Percentiles rank a stretch among this genome's conserved stretches.
Conservation (phyloP, 2,329 filamentous ascomycete species). For the Aspergillus tamarii region DNA sequence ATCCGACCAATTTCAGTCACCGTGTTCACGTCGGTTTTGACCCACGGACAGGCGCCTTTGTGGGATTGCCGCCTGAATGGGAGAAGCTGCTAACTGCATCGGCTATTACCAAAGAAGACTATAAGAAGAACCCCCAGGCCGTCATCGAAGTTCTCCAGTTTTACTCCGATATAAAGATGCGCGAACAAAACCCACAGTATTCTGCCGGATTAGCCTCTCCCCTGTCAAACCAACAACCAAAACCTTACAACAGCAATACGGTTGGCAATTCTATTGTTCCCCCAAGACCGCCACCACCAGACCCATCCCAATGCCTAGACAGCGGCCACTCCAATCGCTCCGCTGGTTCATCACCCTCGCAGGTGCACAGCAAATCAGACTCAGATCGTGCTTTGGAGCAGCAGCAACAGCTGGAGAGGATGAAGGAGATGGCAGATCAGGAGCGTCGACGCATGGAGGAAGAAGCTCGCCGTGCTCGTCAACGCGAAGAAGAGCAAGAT, state of each 20-base stretch:
- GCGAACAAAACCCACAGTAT: constrained; percentile 63
- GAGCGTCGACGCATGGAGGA: constrained; percentile 57
- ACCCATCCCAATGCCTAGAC: constrained; percentile 47
- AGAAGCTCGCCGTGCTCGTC: constrained; percentile 52
- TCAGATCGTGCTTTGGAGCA: constrained; percentile 54
- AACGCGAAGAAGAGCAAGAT: constrained; percentile 60
- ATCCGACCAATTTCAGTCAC: constrained; percentile 97
- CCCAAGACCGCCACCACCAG: constrained; percentile 67
- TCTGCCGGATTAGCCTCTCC: constrained; percentile 66
- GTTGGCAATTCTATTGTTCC: constrained; percentile 65
- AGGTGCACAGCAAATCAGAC: constrained; percentile 56
- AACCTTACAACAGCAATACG: constrained; percentile 55
- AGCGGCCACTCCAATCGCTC: constrained; percentile 44
- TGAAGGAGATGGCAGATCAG: constrained; percentile 62
- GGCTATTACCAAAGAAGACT: constrained; percentile 97
- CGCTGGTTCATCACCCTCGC: constrained; percentile 36
- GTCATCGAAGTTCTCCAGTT: constrained; percentile 70
- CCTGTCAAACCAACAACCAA: constrained; percentile 55
- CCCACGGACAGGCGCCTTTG: constrained; percentile 90
- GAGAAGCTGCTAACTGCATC: constrained; percentile 94
- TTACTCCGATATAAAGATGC: constrained; percentile 69
- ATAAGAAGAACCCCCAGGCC: constrained; percentile 91
- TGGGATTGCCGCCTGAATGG: constrained; percentile 93
- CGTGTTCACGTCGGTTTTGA: constrained; percentile 98
- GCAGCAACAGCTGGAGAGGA: constrained; percentile 47